These are phyloP conservation scores for Ogataea populi-albae DNA, from an alignment of 805 yeast genomes.

Conservation along the genomic window DNA sequence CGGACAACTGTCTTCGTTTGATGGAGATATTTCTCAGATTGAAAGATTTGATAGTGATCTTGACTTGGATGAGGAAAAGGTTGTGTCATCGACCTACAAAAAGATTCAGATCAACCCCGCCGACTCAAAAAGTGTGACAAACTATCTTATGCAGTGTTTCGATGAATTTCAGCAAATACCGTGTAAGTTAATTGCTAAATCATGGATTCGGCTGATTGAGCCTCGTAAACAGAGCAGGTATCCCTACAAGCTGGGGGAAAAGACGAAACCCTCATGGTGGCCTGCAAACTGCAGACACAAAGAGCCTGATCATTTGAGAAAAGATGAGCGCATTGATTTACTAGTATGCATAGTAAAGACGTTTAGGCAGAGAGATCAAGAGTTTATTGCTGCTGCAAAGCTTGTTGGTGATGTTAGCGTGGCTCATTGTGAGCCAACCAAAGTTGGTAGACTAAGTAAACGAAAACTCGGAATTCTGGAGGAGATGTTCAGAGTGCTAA, in stretches of 20 bases:
- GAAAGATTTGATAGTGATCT: constrained; percentile 4
- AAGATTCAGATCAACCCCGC: constrained; percentile 17
- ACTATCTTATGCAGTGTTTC: constrained; percentile 31
- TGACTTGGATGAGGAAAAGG: constrained; percentile 8
- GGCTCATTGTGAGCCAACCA: constrained; percentile 11
- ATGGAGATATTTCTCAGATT: neutral
- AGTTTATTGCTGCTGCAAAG: constrained; percentile 23
- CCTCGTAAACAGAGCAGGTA: constrained; percentile 61
- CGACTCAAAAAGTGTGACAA: constrained; percentile 20
- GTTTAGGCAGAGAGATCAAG: constrained; percentile 21
- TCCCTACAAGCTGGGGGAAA: constrained; percentile 58
- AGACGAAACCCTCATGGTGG: constrained; percentile 68
- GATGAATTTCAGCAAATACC: constrained; percentile 46
- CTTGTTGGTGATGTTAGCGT: constrained; percentile 23
- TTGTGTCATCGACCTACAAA: constrained; percentile 15
- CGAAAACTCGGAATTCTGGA: constrained; percentile 22
- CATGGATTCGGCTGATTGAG: constrained; percentile 64
- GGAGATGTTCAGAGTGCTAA: constrained; percentile 27
- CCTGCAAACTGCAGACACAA: constrained; percentile 54
- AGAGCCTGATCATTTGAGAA: constrained; percentile 73
- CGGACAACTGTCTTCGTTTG: no score
- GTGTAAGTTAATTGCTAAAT: constrained; percentile 62
- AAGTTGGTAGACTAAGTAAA: constrained; percentile 20
- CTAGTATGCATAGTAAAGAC: constrained; percentile 40
- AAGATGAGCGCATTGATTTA: constrained; percentile 51